phyloP scores from a whole-genome alignment of 1,284 basidiomycete species.

The Golubevia sp. region DNA sequence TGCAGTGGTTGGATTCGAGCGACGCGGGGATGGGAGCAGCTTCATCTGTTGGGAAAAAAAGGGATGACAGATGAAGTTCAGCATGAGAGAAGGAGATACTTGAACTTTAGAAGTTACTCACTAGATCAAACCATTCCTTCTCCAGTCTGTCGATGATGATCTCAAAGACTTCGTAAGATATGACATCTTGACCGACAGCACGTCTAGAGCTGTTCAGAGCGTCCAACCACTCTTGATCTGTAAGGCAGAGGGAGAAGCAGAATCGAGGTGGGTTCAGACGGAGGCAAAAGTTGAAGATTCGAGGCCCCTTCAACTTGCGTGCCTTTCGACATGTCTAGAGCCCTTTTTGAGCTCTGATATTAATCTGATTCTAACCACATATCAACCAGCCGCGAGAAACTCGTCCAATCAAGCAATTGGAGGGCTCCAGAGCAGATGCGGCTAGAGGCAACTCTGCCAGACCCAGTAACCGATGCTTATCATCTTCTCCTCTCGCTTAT shows the following conservation, averaged over 20 bases:
- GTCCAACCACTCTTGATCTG: conserved; percentile 58
- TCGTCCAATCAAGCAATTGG: no score
- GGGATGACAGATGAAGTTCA: not conserved
- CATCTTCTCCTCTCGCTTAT: no score
- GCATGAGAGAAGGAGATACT: conserved; percentile 5
- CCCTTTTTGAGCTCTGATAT: no score
- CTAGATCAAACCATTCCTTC: conserved; percentile 98
- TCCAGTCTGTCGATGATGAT: conserved; percentile 96
- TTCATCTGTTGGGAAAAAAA: conserved; percentile 26
- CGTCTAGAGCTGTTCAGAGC: conserved; percentile 42
- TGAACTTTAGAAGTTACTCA: conserved; percentile 63
- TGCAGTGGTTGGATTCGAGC: conserved; percentile 8
- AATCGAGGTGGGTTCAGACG: not conserved
- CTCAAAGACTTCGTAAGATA: conserved; percentile 82
- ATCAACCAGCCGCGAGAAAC: no score
- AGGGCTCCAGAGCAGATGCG: no score
- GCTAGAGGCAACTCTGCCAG: no score
- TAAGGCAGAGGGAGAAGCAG: not conserved
- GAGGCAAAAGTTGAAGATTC: not conserved
- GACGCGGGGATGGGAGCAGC: conserved; percentile 21
- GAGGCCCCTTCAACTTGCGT: no score
- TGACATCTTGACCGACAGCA: conserved; percentile 36
- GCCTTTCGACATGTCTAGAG: no score
- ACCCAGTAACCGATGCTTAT: no score
- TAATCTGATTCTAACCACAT: no score